A percentile compares a stretch with the other conserved stretches of the same genome.
phyloP scores from a whole-genome alignment of 306 rosid species.

The Pueraria montana region DNA sequence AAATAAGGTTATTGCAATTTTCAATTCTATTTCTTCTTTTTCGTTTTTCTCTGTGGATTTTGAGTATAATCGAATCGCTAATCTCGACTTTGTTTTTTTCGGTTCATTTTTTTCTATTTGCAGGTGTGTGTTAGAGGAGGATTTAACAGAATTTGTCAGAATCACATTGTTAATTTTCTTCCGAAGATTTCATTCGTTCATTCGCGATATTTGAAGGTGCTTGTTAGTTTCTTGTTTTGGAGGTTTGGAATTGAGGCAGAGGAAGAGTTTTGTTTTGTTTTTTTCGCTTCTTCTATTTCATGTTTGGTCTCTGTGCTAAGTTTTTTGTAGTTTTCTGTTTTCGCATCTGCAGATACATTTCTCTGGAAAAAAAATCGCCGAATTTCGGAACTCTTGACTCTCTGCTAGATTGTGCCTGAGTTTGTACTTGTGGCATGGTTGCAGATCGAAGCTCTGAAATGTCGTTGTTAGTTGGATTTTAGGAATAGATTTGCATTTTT shows the following conservation, averaged over 20 bases:
- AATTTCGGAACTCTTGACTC: slow-evolving; percentile 47
- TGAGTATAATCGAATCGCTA: slow-evolving; percentile 30
- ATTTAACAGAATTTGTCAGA: slow-evolving; percentile 27
- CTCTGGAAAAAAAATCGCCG: slow-evolving; percentile 40
- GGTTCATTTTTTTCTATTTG: slow-evolving; percentile 34
- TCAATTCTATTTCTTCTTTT: slow-evolving; percentile 4
- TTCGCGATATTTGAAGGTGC: slow-evolving; percentile 36
- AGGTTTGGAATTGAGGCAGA: slow-evolving; percentile 40
- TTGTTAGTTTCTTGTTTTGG: slow-evolving; percentile 20
- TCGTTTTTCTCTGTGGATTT: background rate
- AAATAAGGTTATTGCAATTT: slow-evolving; percentile 55
- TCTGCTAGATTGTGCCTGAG: slow-evolving; percentile 28
- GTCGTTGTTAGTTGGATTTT: slow-evolving; percentile 44
- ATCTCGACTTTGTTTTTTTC: slow-evolving; percentile 21
- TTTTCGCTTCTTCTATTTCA: slow-evolving; percentile 28
- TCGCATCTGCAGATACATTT: slow-evolving; percentile 58
- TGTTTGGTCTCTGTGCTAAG: slow-evolving; percentile 41
- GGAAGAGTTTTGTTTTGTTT: slow-evolving; percentile 17
- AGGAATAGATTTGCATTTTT: slow-evolving; percentile 56
- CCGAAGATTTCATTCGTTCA: slow-evolving; percentile 47
- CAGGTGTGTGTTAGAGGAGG: slow-evolving; percentile 33
- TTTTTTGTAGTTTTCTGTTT: slow-evolving; percentile 19
- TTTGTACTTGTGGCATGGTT: slow-evolving; percentile 36
- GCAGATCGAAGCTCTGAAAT: slow-evolving; percentile 58
- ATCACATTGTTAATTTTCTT: slow-evolving; percentile 34